Evolutionary conservation across 306 rosid species (phyloP), one percentile per base, ranked within the genome.

Genomic region (Sophora flavescens): DNA sequence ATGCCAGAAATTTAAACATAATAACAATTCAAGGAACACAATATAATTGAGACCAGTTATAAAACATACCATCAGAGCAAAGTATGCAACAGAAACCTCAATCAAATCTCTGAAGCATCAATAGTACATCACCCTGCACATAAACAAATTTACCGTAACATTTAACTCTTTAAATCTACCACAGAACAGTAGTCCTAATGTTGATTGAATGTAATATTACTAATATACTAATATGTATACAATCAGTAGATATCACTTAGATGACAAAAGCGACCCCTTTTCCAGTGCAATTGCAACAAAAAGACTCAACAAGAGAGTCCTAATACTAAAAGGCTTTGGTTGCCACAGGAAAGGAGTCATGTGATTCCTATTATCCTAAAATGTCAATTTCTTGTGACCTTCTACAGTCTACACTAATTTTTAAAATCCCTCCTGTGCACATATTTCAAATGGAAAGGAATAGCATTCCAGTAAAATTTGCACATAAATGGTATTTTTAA

Each of bases 41-140:
- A 50, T 30, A 64, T 53, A 54, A 10, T 12, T 60, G 63, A 66
- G 38, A 71, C 57, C 30, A 66, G 52, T 47, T 41, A 53, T 14
- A 48, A 58, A 51, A 45, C 75, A 79, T 79, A 82, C 89, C 89
- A 86, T 82, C 78, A 67, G 6, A 15, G 38, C 61, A 22, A 22
- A 22, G 22, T n/a, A 15, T 8, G 53, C 30, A 14, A 41, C 38
- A 8, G 70, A 63, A 57, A 45, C 78, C 71, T 75, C 65, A 51
- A 64, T 22, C 45, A 60, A 75, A 67, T 65, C 35, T 53, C 63
- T 14, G 41, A 71, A 72, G 62, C 80, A 67, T 65, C 73, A 63
- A 82, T 42, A 28, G 51, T 11, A n/a, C 17, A 35, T 67, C 18
- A 13, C 17, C 74, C 84, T 82, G 84, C 84, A 76, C 33, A 47